Percentiles rank a stretch among this genome's conserved stretches.
phyloP scores from a whole-genome alignment of 176 grass and related monocot species.

The Hordeum marinum region DNA sequence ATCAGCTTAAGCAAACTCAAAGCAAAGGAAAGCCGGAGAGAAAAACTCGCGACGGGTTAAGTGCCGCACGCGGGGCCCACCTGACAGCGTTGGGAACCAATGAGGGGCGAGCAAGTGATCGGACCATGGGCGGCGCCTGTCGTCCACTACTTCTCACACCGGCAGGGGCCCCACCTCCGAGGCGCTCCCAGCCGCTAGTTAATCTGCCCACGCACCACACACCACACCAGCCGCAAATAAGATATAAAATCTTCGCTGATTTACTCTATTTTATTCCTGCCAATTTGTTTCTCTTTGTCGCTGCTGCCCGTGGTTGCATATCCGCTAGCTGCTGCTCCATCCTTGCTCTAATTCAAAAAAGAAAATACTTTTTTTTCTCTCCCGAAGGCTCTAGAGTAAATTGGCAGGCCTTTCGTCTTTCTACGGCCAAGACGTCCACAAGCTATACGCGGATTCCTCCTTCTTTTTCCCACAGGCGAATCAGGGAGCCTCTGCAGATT shows the following conservation, averaged over 20 bases:
- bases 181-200: conserved; percentile 44
- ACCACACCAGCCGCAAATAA: neutral
- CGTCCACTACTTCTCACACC: conserved; percentile 43
- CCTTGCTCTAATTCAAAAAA: neutral
- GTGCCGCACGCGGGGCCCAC: neutral
- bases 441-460: neutral
- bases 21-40: no score
- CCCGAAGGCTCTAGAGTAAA: conserved; percentile 37
- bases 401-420: neutral
- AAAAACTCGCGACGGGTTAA: no score
- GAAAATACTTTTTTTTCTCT: neutral
- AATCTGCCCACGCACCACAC: neutral
- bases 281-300: neutral
- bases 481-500: neutral
- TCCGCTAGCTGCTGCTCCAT: neutral
- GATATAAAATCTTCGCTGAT: neutral
- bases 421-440: neutral
- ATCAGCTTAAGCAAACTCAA: no score
- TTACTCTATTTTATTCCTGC: neutral
- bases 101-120: conserved; percentile 43
- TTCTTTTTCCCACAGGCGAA: neutral
- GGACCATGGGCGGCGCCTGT: conserved; percentile 20
- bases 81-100: neutral
- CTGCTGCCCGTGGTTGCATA: neutral
- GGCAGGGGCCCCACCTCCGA: conserved; percentile 26